Evolutionary conservation across 352 stramenopile species (phyloP), one percentile per base, ranked within the genome.

Genomic region (Globisporangium cylindrosporum): DNA sequence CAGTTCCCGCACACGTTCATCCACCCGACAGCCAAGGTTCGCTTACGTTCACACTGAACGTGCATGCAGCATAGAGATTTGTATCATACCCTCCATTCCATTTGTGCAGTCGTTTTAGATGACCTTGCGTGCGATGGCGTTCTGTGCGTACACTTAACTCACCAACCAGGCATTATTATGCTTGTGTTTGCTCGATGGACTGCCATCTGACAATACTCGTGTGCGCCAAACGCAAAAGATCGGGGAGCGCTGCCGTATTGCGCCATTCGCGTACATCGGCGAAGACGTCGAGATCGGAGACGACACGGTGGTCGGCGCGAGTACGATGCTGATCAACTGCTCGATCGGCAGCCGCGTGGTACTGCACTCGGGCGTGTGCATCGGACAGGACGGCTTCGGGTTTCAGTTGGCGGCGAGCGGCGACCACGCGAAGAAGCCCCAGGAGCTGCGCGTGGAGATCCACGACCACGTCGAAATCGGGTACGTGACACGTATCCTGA

Each of bases 341-440:
- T 74, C 68, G 34, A 73, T 96, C 69, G 87, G 86, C 1, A 76
- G 53, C 62, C 67, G 80, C 46, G 85, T 92, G 54, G 77, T 93
- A 54, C 53, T 96, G n/a, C 87, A 96, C 59, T 66, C 86, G 8
- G 89, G 89, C 14, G 77, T 81, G 36, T 70, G 86, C 27, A 79
- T 96, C 36, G 89, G 89, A 8, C 89, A 92, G 73, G 87, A 96
- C 38, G 89, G 89, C 2, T 96, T 96, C 71, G 89, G 89, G 14
- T 95, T 95, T 62, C 67, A 87, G 62, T 67, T 96, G n/a, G 74
- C 79, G 25, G 65, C 73, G 3, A 77, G 61, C 27, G 82, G 85
- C 10, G 67, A 86, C 49, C 88, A 94, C 71, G 69, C 71, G 9
- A 96, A 96, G 73, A 96, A 96, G 60, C 84, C 86, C 1, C 89